phyloP scores from a whole-genome alignment of 1,284 basidiomycete species.

The Fereydounia khargensis region DNA sequence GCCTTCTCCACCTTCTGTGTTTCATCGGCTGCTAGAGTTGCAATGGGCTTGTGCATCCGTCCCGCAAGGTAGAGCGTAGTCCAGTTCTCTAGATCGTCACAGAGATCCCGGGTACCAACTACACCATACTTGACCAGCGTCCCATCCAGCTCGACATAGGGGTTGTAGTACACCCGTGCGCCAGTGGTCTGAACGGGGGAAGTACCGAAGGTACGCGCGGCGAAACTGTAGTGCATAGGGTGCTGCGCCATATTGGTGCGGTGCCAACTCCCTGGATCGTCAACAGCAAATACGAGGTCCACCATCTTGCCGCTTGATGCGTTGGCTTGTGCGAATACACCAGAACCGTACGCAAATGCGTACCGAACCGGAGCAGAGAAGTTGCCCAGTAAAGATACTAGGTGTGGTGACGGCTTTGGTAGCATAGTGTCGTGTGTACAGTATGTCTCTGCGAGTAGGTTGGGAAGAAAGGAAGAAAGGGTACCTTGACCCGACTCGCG shows the following conservation, averaged over 20 bases:
- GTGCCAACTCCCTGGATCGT: constrained; percentile 87
- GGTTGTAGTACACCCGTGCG: constrained; percentile 77
- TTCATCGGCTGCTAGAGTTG: constrained; percentile 65
- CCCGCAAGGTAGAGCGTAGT: constrained; percentile 88
- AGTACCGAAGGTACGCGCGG: constrained; percentile 76
- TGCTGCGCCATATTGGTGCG: constrained; percentile 87
- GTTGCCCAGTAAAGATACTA: constrained; percentile 25
- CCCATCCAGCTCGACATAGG: constrained; percentile 44
- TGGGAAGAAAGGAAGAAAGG: too few relatives aligned
- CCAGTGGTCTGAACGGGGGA: constrained; percentile 75
- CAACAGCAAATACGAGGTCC: constrained; percentile 92
- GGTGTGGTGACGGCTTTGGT: too few relatives aligned
- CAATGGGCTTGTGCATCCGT: constrained; percentile 86
- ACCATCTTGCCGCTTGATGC: constrained; percentile 67
- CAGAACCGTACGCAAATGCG: constrained; percentile 91
- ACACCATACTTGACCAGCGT: constrained; percentile 97
- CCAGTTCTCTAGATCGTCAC: constrained; percentile 88
- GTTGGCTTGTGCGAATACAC: constrained; percentile 83
- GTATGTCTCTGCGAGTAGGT: too few relatives aligned
- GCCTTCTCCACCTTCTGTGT: constrained; percentile 85
- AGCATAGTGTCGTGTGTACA: too few relatives aligned
- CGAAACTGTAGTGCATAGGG: constrained; percentile 83
- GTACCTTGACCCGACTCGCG: too few relatives aligned
- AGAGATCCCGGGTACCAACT: constrained; percentile 83
- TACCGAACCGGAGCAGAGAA: constrained; percentile 82